Percentiles rank a stretch among this genome's conserved stretches.
phyloP scores from a whole-genome alignment of 345 rosid genomes.

The Populus pruinosa region DNA sequence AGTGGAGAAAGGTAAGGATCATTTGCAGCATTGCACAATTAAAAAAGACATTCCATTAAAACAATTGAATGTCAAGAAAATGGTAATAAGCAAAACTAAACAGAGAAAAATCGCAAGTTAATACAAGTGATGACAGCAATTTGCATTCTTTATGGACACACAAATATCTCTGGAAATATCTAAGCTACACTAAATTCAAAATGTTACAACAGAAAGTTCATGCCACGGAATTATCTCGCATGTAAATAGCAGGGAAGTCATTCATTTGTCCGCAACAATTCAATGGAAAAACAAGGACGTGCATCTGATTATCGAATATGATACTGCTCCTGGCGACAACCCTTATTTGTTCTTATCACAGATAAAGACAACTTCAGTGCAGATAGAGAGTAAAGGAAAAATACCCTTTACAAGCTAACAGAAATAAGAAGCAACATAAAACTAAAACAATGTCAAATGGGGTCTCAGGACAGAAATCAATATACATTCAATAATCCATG shows the following conservation, averaged over 20 bases:
- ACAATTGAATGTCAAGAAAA: background rate
- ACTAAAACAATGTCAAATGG: background rate
- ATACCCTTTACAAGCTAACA: background rate
- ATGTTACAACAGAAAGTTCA: background rate
- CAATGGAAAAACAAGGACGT: background rate
- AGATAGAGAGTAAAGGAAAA: background rate
- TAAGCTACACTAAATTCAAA: background rate
- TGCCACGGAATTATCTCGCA: background rate
- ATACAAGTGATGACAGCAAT: background rate
- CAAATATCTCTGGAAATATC: background rate
- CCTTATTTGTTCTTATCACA: background rate
- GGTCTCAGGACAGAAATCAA: background rate
- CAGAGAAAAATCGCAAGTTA: background rate
- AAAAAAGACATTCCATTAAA: background rate
- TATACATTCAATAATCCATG: background rate
- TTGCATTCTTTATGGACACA: background rate
- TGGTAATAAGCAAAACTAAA: background rate
- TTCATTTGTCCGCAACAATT: background rate
- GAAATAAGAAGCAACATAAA: background rate
- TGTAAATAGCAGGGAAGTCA: background rate
- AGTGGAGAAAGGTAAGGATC: constrained; percentile 4
- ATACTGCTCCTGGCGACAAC: background rate
- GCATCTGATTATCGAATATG: background rate
- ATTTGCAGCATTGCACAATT: background rate
- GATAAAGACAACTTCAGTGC: background rate